Conservation (phyloP, 2,329 filamentous ascomycete species). For the Incumbomyces lentus region DNA sequence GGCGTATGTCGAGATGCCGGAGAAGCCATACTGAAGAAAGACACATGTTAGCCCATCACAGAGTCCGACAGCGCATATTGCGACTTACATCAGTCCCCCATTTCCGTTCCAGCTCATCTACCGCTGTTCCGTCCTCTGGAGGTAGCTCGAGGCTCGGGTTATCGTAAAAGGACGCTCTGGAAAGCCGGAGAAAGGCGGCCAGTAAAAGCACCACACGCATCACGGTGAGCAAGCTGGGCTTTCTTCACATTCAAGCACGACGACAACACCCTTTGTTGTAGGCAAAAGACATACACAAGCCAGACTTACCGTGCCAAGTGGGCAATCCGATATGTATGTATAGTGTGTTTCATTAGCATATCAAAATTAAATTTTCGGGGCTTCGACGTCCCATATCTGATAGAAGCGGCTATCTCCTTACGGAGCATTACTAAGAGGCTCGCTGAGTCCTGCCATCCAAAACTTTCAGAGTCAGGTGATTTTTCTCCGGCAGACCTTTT, state of each 20-base stretch:
- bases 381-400: too few relatives aligned
- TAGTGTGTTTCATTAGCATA: too few relatives aligned
- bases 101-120: conserved; percentile 36
- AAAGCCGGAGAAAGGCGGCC: conserved; percentile 9
- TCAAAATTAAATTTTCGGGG: too few relatives aligned
- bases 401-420: too few relatives aligned
- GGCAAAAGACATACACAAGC: background rate
- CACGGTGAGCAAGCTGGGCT: conserved; percentile 3
- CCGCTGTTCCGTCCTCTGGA: conserved; percentile 22
- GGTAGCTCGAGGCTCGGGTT: conserved; percentile 30
- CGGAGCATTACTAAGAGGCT: too few relatives aligned
- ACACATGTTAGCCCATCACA: background rate
- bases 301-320: background rate
- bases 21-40: conserved; percentile 49
- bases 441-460: too few relatives aligned
- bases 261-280: background rate
- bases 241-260: background rate
- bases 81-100: conserved; percentile 37
- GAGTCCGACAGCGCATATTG: background rate
- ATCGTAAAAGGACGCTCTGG: conserved; percentile 28
- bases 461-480: too few relatives aligned
- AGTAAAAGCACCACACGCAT: background rate
- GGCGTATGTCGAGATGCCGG: conserved; percentile 65
- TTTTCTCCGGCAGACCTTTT: too few relatives aligned
- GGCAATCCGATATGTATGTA: too few relatives aligned